A percentile compares a stretch with the other conserved stretches of the same genome.
Conservation (phyloP, 331 rosid species). For the Dryas integrifolia region DNA sequence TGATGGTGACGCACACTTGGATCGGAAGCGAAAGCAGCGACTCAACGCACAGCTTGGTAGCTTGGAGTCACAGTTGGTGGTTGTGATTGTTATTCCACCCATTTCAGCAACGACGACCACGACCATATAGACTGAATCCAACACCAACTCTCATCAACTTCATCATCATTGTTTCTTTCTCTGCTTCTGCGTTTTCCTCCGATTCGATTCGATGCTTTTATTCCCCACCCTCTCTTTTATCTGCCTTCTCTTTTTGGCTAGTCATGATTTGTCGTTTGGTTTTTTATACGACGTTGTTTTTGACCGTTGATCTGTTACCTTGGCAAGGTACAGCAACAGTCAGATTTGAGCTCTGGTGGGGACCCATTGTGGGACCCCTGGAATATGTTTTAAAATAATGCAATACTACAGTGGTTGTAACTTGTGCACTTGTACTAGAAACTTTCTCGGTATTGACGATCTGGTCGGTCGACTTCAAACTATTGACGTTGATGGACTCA, state of each 20-base stretch:
- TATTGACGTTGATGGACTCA: background rate
- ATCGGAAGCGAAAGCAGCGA: slow-evolving; percentile 61
- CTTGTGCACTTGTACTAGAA: background rate
- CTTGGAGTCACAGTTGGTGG: slow-evolving; percentile 28
- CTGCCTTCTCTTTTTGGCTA: slow-evolving; percentile 6
- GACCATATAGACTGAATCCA: slow-evolving; percentile 26
- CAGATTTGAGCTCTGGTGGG: background rate
- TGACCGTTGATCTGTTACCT: slow-evolving; percentile 29
- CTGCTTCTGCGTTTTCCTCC: slow-evolving; percentile 9
- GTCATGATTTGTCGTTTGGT: slow-evolving; percentile 11
- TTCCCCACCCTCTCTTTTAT: slow-evolving; percentile 19
- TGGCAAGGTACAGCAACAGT: background rate
- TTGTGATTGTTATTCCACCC: slow-evolving; percentile 45
- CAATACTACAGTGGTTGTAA: background rate
- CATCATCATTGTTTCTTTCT: slow-evolving; percentile 26
- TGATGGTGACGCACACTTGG: slow-evolving; percentile 57
- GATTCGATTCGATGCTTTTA: slow-evolving; percentile 58
- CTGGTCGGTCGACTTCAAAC: background rate
- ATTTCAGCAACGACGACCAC: slow-evolving; percentile 38
- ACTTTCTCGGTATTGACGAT: background rate
- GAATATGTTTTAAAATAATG: background rate
- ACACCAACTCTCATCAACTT: slow-evolving; percentile 26
- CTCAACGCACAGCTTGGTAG: slow-evolving; percentile 45
- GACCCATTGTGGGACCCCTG: background rate
- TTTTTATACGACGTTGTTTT: background rate